Conservation (phyloP, 805 yeast genomes). For the Yarrowia phangngaensis region DNA sequence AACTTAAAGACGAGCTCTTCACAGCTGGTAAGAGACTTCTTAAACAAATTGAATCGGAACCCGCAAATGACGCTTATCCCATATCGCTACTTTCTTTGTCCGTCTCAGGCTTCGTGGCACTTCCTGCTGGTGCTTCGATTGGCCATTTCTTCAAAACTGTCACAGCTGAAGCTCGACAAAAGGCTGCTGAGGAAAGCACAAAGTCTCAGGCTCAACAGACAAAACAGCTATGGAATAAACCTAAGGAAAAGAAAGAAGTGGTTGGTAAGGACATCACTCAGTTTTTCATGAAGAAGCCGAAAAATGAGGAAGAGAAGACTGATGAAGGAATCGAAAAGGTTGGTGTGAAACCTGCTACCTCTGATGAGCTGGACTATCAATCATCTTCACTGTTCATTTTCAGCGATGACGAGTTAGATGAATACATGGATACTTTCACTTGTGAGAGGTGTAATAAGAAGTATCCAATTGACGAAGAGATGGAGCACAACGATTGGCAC, state of each 20-base stretch:
- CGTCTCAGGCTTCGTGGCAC: conserved; percentile 26
- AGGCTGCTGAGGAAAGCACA: conserved; percentile 1
- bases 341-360: neutral
- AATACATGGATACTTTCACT: conserved; percentile 11
- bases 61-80: conserved; percentile 33
- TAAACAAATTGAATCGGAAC: conserved; percentile 32
- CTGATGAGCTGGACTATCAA: conserved; percentile 8
- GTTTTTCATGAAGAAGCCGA: conserved; percentile 9
- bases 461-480: conserved; percentile 29
- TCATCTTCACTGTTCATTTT: conserved; percentile 11
- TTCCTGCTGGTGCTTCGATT: conserved; percentile 14
- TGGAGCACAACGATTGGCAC: conserved; percentile 45
- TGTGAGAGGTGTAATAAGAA: conserved; percentile 37
- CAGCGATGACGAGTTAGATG: conserved; percentile 18
- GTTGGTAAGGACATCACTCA: conserved; percentile 12
- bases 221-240: conserved; percentile 2
- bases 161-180: conserved; percentile 11
- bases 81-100: conserved; percentile 25
- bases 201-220: conserved; percentile 1
- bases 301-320: neutral
- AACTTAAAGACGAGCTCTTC: conserved; percentile 38
- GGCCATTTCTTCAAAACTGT: conserved; percentile 23
- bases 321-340: neutral
- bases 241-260: conserved; percentile 7
- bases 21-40: conserved; percentile 32